A percentile compares a stretch with the other conserved stretches of the same genome.
These are phyloP conservation scores for Podospora sp. DNA, from an alignment of 495 filamentous ascomycete genomes.

Conservation along the genomic window DNA sequence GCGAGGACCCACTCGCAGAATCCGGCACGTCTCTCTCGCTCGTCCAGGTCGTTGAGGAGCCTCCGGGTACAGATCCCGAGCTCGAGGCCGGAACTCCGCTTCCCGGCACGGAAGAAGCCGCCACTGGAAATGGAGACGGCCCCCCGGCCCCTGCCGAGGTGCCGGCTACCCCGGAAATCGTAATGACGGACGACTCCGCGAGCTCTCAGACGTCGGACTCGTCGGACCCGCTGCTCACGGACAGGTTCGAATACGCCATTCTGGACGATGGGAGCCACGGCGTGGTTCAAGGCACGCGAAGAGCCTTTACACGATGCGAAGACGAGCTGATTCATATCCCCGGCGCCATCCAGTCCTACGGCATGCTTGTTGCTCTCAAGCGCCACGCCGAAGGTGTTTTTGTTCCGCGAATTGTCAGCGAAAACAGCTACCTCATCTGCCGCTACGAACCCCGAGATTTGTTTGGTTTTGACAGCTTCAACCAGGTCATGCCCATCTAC, in stretches of 20 bases:
- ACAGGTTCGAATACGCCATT: constrained; percentile 28
- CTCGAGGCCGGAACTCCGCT: background rate
- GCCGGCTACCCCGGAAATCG: constrained; percentile 11
- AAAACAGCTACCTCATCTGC: constrained; percentile 27
- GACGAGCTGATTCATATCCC: constrained; percentile 34
- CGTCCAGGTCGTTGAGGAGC: constrained; percentile 13
- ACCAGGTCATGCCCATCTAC: constrained; percentile 28
- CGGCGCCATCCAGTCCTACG: constrained; percentile 28
- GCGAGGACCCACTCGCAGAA: background rate
- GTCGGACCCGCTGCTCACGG: constrained; percentile 15
- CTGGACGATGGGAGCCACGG: constrained; percentile 26
- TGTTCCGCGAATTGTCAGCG: constrained; percentile 30
- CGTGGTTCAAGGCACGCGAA: constrained; percentile 27
- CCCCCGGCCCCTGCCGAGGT: background rate
- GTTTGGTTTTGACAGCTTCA: constrained; percentile 27
- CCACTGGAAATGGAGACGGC: background rate
- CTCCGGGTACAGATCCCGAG: background rate
- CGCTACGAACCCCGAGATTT: constrained; percentile 25
- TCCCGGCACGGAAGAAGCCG: background rate
- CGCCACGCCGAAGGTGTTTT: constrained; percentile 22
- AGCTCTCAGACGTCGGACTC: background rate
- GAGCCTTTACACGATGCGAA: constrained; percentile 28
- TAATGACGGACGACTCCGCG: constrained; percentile 14
- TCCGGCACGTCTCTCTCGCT: constrained; percentile 6
- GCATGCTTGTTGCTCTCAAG: constrained; percentile 32